Evolutionary conservation across 805 yeast species (phyloP), one percentile per base, ranked within the genome.

Genomic region (Lachancea quebecensis): DNA sequence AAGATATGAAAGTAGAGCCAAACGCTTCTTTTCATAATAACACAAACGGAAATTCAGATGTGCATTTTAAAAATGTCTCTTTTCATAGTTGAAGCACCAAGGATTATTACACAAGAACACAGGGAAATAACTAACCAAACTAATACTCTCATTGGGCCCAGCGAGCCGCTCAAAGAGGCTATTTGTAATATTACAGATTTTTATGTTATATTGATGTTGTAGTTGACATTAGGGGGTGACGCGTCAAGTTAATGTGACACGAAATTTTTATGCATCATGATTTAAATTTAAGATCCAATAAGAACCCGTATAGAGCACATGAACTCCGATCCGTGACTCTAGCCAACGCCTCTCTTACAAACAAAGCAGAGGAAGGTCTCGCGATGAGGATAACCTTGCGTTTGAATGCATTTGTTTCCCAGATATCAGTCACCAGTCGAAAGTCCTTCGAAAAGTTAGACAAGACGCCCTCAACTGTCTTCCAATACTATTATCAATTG

Each of bases 401-500:
- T 10, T 16, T 46, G 11, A 35, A 39, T 10, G 58, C 58, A 10
- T 48, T 40, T 31, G 38, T 55, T 17, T 53, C 57, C 15, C 41
- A 39, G 16, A 32, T 42, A 7, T 27, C 52, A 10, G 49, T 48
- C 37, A 31, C 25, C 8, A 49, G 51, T 16, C 51, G 46, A 41
- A 50, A 36, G 28, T 48, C 54, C 6, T 57, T 57, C 31, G 46
- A 55, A 34, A 50, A 38, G 28, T 36, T 49, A n/a, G 51, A 53
- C 38, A 45, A 41, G 25, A 29, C 45, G 14, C 58, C 60, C 14
- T 18, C 44, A 3, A 52, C 59, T 6, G 57, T 52, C 11, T 58
- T 58, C 39, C 58, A 56, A 15, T 58, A 54, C 35, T 58, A 49
- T 35, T 52, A 49, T 29, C 50, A 50, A 21, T 35, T 54, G 16